These are phyloP conservation scores for Phytophthora melonis DNA, from an alignment of 352 stramenopile species.

Conservation along the genomic window DNA sequence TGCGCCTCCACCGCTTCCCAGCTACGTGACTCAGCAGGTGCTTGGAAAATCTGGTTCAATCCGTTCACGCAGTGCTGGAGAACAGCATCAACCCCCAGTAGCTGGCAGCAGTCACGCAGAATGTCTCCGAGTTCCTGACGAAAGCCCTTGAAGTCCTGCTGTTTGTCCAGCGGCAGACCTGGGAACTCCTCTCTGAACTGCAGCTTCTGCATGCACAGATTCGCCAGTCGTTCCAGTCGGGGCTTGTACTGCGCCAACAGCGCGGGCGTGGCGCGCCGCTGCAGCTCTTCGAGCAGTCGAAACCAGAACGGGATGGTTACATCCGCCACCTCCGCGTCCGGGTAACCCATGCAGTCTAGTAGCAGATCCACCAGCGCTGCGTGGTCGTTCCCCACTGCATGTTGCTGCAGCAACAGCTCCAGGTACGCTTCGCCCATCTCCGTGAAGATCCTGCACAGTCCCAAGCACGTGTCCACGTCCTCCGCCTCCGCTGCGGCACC, in stretches of 20 bases:
- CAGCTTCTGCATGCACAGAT: conserved; percentile 85
- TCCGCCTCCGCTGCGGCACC: conserved; percentile 57
- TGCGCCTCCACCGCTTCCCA: conserved; percentile 87
- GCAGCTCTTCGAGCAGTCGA: conserved; percentile 63
- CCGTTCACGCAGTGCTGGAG: conserved; percentile 83
- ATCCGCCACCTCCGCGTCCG: conserved; percentile 81
- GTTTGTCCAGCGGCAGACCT: conserved; percentile 68
- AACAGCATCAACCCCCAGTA: conserved; percentile 75
- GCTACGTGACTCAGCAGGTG: conserved; percentile 46
- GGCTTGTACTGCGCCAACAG: conserved; percentile 57
- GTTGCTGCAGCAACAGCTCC: conserved; percentile 64
- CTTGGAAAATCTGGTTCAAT: conserved; percentile 73
- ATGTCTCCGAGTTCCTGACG: conserved; percentile 85
- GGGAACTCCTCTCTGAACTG: conserved; percentile 81
- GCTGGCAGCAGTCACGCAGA: conserved; percentile 78
- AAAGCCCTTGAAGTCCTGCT: conserved; percentile 87
- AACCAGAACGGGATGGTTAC: conserved; percentile 91
- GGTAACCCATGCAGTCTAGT: conserved; percentile 89
- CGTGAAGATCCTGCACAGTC: conserved; percentile 90
- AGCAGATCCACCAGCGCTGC: conserved; percentile 81
- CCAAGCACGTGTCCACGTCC: conserved; percentile 78
- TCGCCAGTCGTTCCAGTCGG: conserved; percentile 65
- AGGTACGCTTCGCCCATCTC: conserved; percentile 92
- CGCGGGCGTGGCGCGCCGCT: conserved; percentile 21
- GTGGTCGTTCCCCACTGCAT: conserved; percentile 53